Base-by-base conservation (phyloP, 495 filamentous ascomycete genomes). In the Tuber microsphaerosporum region DNA sequence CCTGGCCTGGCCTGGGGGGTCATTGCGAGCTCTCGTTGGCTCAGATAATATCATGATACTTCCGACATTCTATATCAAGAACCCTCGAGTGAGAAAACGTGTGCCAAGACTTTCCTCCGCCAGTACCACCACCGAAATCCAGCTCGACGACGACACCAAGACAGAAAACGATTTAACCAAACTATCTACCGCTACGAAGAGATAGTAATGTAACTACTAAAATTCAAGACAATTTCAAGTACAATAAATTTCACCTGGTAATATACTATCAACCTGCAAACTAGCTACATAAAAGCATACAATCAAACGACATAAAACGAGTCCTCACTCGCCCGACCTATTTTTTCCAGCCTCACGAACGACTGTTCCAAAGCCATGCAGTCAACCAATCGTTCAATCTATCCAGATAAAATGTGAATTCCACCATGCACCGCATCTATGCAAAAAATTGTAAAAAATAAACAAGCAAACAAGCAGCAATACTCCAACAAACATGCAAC, bases 371-470 rank as follows among this genome's bases (percentile, higher is more conserved):
- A 17, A 65, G 26, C 14, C 26, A 65, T 65, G 56, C 56, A 34
- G n/a, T 22, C 46, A 48, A 31, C 14, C 56, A 65, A 34, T 34
- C 56, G 56, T 26, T 19, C 56, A 65, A 65, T 65, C 56, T 65
- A 65, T 26, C 56, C 14, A 65, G 14, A 65, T 34, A 65, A 65
- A 65, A 65, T 17, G 34, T 34, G 12, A 34, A 65, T 65, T 65
- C 26, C 56, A 65, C 26, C 26, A 65, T 65, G 56, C 56, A 65
- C 56, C 56, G 56, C 56, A 65, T 65, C 56, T 65, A 65, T 65
- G 56, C 56, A 34, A 34, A 65, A 65, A 31, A 34, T 17, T 12
- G 12, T 8, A n/a, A 61, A 26, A 61, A 61, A 17, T 2, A 56
- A n/a, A n/a, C 48, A 34, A 31, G n/a, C 51, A 65, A 19, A 34